phyloP scores from a whole-genome alignment of 306 rosid genomes.

The Inga oerstediana region DNA sequence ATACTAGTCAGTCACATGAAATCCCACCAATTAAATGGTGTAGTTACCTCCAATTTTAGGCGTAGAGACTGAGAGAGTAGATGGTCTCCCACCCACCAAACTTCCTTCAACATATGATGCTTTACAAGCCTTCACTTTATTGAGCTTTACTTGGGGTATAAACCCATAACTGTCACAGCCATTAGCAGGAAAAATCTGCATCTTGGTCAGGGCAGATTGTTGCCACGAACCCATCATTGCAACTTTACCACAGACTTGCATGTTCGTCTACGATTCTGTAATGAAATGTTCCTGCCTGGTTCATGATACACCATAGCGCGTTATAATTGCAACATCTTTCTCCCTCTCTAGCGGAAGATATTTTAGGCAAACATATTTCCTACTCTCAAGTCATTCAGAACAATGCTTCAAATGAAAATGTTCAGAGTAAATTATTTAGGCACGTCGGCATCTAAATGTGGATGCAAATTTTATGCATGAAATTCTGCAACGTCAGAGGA shows the following conservation, averaged over 20 bases:
- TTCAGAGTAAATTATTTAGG: background rate
- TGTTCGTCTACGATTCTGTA: conserved; percentile 17
- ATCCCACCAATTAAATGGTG: background rate
- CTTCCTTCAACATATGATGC: conserved; percentile 54
- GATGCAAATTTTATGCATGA: background rate
- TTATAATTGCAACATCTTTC: background rate
- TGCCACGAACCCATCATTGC: conserved; percentile 60
- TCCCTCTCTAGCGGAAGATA: background rate
- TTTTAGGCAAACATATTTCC: conserved; percentile 11
- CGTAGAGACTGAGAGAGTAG: conserved; percentile 47
- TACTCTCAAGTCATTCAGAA: conserved; percentile 1
- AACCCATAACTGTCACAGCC: conserved; percentile 39
- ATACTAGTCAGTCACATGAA: background rate
- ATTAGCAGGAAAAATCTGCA: conserved; percentile 40
- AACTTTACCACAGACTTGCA: background rate
- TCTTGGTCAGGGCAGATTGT: conserved; percentile 56
- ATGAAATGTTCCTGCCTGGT: conserved; percentile 2
- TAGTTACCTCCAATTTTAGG: conserved; percentile 66
- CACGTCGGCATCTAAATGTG: background rate
- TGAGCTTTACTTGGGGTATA: conserved; percentile 40
- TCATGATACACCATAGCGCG: conserved; percentile 9
- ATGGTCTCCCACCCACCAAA: conserved; percentile 56
- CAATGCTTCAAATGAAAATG: background rate
- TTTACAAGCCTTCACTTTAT: conserved; percentile 45
- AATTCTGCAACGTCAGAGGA: background rate